Evolutionary conservation across 257 asterid genomes (phyloP).

Genomic region (Lycium barbarum): DNA sequence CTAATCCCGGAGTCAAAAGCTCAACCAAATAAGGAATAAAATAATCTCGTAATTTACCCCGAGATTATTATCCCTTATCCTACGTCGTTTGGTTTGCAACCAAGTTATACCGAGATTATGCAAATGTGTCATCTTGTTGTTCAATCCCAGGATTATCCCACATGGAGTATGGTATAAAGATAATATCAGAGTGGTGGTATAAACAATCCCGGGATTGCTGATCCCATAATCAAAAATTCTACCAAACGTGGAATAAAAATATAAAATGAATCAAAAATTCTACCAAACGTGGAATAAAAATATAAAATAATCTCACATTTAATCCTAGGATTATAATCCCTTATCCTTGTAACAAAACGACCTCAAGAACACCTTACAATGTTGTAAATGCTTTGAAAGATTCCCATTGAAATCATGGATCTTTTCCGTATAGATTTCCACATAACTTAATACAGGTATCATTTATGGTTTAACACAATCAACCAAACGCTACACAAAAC

Average conservation of each 20-base stretch:
- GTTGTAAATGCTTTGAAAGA: no score
- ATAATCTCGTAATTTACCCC: background rate
- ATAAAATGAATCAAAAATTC: background rate
- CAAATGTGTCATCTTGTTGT: no score
- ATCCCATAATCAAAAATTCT: background rate
- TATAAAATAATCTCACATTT: no score
- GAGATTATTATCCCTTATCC: background rate
- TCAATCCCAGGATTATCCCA: background rate
- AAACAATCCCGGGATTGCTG: background rate
- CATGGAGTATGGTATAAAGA: background rate
- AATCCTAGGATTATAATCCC: background rate
- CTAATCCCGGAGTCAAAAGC: background rate
- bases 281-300: background rate
- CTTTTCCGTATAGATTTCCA: background rate
- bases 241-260: background rate
- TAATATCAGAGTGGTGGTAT: background rate
- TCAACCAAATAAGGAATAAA: background rate
- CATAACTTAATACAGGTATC: background rate
- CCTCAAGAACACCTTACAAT: no score
- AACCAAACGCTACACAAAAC: background rate
- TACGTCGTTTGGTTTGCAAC: background rate
- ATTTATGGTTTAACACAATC: background rate
- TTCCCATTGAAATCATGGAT: no score
- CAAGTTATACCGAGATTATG: background rate
- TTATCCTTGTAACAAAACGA: no score